These are phyloP conservation scores for Brassica carinata DNA, from an alignment of 345 rosid species.

Conservation along the genomic window DNA sequence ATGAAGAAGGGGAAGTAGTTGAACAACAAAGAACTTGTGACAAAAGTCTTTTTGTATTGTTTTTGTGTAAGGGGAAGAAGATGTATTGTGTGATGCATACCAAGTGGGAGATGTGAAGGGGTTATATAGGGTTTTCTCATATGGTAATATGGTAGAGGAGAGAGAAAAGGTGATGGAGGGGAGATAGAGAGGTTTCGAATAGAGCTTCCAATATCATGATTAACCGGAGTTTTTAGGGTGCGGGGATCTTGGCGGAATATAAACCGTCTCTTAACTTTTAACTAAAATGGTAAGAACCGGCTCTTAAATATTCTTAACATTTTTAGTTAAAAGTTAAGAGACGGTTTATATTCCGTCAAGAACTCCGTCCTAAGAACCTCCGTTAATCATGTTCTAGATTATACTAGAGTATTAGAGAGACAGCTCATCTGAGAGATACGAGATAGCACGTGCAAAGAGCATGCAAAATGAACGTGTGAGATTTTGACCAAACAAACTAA, in stretches of 20 bases:
- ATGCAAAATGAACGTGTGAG: conserved; percentile 39
- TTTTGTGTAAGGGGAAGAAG: conserved; percentile 4
- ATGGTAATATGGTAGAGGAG: neutral
- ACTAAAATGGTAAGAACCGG: no score
- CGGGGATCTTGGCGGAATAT: no score
- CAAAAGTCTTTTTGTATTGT: neutral
- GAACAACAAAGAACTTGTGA: conserved; percentile 39
- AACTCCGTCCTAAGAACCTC: no score
- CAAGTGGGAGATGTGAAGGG: conserved; percentile 38
- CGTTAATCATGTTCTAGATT: no score
- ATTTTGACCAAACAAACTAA: conserved; percentile 37
- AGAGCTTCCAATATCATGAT: neutral
- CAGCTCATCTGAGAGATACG: conserved; percentile 41
- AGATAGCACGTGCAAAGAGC: conserved; percentile 44
- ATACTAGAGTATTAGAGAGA: conserved; percentile 30
- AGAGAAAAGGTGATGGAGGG: neutral
- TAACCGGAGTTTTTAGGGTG: no score
- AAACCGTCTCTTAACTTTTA: no score
- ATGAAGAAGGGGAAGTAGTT: conserved; percentile 22
- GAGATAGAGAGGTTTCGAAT: conserved; percentile 4
- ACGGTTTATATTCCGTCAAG: no score
- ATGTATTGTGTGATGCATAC: conserved; percentile 31
- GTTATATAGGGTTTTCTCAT: conserved; percentile 39
- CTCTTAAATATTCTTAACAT: no score
- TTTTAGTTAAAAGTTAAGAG: no score